Evolutionary conservation across 805 yeast genomes (phyloP), one percentile per base, ranked within the genome.

Genomic region (Zygoascus flipseniorum): DNA sequence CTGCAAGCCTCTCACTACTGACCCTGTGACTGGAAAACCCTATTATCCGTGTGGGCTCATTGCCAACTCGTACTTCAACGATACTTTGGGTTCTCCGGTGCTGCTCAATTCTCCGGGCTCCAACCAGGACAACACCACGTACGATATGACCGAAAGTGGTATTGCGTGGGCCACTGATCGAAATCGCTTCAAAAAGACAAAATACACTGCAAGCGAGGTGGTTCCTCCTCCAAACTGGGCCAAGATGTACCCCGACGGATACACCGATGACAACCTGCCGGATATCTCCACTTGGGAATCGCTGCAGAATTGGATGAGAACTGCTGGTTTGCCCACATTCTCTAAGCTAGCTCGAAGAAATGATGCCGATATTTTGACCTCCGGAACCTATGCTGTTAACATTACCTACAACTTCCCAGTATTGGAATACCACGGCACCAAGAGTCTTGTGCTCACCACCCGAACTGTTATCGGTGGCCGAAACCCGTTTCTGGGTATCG

Each of bases 221-320:
- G 93, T 83, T 2, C 99, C 99, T 11, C 99, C 99, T 5, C 96
- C 93, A 51, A 88, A 86, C 71, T 92, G 99, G 99, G 74, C 71
- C 43, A 76, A 79, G 58, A 72, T 64, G 71, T 92, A 69, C 67
- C 98, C 98, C 1, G 71, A 89, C 55, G 98, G 98, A 0, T 92
- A 93, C 71, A 88, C 85, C n/a, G 82, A 78, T 35, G 80, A 79
- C 5, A 89, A 88, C 67, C 61, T 92, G 56, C 96, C 95, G 2
- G 84, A 86, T 64, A 66, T 92, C 48, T 76, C 86, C 1, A 65
- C 71, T 39, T 83, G 93, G 89, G 92, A 88, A 65, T 83, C 83
- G 59, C 79, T 92, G 61, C 96, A 89, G 73, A 92, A 89, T 68
- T 92, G 99, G 99, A 92, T 92, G 97, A 81, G 95, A 63, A 89